Percentiles rank a stretch among this genome's conserved stretches.
Evolutionary conservation across 129 eudicot species (phyloP).

Genomic region (Pittosporum tobira): DNA sequence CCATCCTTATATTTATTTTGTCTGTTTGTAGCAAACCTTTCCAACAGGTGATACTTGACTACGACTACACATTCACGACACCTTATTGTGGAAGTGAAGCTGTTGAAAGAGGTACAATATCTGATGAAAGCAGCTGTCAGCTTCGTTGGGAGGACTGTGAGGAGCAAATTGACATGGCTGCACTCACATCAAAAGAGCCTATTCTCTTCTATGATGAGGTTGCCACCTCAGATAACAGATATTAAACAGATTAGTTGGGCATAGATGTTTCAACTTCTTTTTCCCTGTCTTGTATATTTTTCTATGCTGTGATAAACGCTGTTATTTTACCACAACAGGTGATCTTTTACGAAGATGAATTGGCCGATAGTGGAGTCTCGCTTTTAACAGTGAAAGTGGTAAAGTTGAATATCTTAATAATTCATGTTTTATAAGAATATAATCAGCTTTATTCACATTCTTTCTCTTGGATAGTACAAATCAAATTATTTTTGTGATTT

Average conservation of each 20-base stretch:
- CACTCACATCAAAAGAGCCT: slow-evolving; percentile 78
- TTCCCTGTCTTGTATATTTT: slow-evolving; percentile 8
- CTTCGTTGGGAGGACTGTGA: slow-evolving; percentile 76
- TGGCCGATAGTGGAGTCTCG: slow-evolving; percentile 90
- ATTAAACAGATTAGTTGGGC: slow-evolving; percentile 2
- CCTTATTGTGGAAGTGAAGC: slow-evolving; percentile 89
- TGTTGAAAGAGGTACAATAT: slow-evolving; percentile 37
- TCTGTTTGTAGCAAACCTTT: slow-evolving; percentile 60
- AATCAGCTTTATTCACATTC: slow-evolving; percentile 1
- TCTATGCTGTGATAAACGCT: slow-evolving; percentile 10
- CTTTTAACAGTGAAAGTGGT: slow-evolving; percentile 98
- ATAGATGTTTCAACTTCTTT: neutral
- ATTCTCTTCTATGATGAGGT: slow-evolving; percentile 96
- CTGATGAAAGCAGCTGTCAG: slow-evolving; percentile 28
- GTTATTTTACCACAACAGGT: slow-evolving; percentile 40
- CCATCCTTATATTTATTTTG: slow-evolving; percentile 11
- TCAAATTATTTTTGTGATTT: slow-evolving; percentile 8
- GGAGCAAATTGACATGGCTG: slow-evolving; percentile 70
- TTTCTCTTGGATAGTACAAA: neutral
- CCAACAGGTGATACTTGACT: slow-evolving; percentile 82
- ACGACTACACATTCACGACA: slow-evolving; percentile 94
- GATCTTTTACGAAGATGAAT: slow-evolving; percentile 85
- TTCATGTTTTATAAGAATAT: too few species aligned
- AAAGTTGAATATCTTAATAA: slow-evolving; percentile 12
- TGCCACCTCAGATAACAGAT: slow-evolving; percentile 11